A percentile compares a stretch with the other conserved stretches of the same genome.
Conservation (phyloP, 805 yeast species). For the Cyberlindnera nakhonratchasimensis region DNA sequence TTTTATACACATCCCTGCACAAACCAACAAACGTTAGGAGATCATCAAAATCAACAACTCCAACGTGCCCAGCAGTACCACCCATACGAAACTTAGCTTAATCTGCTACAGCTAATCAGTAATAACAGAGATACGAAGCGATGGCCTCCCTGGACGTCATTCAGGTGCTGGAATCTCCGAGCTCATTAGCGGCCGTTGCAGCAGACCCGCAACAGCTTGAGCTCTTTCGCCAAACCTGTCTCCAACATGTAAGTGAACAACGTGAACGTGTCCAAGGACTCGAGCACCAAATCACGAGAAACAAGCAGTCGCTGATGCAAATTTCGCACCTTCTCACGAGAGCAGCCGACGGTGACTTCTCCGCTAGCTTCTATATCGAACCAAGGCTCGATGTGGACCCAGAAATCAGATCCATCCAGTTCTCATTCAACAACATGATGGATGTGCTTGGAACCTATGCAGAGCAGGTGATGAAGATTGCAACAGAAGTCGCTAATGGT, state of each 20-base stretch:
- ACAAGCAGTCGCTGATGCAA: conserved; percentile 10
- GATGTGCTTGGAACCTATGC: conserved; percentile 67
- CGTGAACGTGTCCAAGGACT: conserved; percentile 5
- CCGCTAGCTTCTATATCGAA: conserved; percentile 66
- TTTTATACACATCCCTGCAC: too few species aligned
- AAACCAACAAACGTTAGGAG: too few species aligned
- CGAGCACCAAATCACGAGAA: conserved; percentile 7
- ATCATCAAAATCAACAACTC: too few species aligned
- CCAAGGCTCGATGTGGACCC: conserved; percentile 65
- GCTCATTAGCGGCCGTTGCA: conserved; percentile 7
- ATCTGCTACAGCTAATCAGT: too few species aligned
- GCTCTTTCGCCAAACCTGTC: conserved; percentile 9
- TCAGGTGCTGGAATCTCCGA: conserved; percentile 7
- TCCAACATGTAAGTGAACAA: conserved; percentile 5
- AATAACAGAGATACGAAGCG: neutral
- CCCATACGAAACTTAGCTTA: too few species aligned
- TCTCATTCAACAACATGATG: conserved; percentile 83
- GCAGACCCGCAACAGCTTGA: conserved; percentile 11
- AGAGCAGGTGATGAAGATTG: conserved; percentile 68
- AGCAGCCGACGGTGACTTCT: conserved; percentile 85
- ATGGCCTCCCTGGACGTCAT: conserved; percentile 12
- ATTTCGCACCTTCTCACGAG: conserved; percentile 32
- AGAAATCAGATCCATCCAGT: conserved; percentile 73
- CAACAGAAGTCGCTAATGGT: conserved; percentile 89
- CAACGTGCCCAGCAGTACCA: too few species aligned